A percentile compares a stretch with the other conserved stretches of the same genome.
These are phyloP conservation scores for Irpex sp. DNA, from an alignment of 1,284 basidiomycete genomes.

Conservation along the genomic window DNA sequence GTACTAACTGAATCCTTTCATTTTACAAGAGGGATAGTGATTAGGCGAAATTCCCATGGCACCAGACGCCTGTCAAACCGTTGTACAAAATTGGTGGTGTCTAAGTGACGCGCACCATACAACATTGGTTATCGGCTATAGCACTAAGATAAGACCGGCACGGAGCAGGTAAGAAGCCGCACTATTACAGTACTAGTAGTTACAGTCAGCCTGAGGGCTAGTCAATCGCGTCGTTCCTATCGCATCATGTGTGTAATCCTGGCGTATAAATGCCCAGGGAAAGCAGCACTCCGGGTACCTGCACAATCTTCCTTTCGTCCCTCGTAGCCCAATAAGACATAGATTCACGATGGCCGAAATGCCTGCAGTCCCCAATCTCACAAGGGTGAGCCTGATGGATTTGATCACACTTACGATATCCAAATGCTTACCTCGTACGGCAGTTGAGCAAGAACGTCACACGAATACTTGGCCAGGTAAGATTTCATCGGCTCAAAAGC, in stretches of 20 bases:
- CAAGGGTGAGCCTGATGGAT: constrained; percentile 39
- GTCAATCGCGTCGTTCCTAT: neutral
- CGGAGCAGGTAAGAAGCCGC: neutral
- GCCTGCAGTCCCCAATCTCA: constrained; percentile 39
- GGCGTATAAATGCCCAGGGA: neutral
- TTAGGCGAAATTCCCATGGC: too few relatives aligned
- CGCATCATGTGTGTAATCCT: neutral
- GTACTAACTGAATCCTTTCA: too few relatives aligned
- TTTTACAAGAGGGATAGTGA: too few relatives aligned
- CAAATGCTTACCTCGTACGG: neutral
- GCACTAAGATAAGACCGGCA: neutral
- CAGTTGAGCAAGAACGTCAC: constrained; percentile 64
- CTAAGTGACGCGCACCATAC: too few relatives aligned
- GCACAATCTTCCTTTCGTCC: neutral
- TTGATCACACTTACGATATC: neutral
- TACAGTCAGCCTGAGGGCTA: too few relatives aligned
- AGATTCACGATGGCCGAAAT: neutral
- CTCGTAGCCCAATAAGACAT: neutral
- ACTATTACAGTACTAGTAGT: neutral
- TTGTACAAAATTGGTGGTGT: too few relatives aligned
- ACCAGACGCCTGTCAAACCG: too few relatives aligned
- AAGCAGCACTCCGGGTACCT: neutral
- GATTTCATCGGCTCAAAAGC: constrained; percentile 9
- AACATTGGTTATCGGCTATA: neutral
- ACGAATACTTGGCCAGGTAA: constrained; percentile 71